Evolutionary conservation across 2,329 filamentous ascomycete genomes (phyloP), one percentile per base, ranked within the genome.

Genomic region (Aspergillus fijiensis): DNA sequence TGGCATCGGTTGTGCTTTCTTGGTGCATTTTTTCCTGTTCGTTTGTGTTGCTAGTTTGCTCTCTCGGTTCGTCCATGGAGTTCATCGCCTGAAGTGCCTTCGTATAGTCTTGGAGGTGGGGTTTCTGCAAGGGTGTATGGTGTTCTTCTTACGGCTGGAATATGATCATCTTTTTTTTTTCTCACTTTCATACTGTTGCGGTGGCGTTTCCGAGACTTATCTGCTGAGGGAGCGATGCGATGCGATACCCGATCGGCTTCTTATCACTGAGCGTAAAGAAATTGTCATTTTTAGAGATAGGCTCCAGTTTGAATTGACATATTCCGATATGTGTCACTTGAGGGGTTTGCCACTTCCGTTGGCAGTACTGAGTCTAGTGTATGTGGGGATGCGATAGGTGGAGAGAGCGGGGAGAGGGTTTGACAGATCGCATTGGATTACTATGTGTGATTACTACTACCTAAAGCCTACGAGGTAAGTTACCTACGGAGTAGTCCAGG

Each of bases 41-140:
- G 21, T 59, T 60, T 49, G 27, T 53, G 35, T 55, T 63, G 63
- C 65, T 63, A 60, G 63, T 63, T 60, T 59, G 51, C 55, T 64
- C 67, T 60, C 27, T 66, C 64, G 61, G 65, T 69, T 70, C 58
- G 52, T 68, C 60, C 66, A 62, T 66, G 51, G 63, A 63, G 57
- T 62, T 63, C 54, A 39, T 65, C 62, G 50, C 60, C 64, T 59
- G 59, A 51, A 59, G 47, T 59, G 58, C 58, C 58, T 61, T 67
- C 58, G 63, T 50, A 58, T 67, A 64, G 60, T 61, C 62, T 69
- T 63, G 66, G 65, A 56, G 65, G 66, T 54, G 62, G 69, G 67
- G 69, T 65, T 68, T 68, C 60, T 64, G 62, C 62, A 63, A 63
- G 63, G 72, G 72, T 72, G 71, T 70, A 66, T 60, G 71, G 72